A percentile compares a stretch with the other conserved stretches of the same genome.
Conservation (phyloP, 2,329 filamentous ascomycete genomes). For the Xylaria sp. region DNA sequence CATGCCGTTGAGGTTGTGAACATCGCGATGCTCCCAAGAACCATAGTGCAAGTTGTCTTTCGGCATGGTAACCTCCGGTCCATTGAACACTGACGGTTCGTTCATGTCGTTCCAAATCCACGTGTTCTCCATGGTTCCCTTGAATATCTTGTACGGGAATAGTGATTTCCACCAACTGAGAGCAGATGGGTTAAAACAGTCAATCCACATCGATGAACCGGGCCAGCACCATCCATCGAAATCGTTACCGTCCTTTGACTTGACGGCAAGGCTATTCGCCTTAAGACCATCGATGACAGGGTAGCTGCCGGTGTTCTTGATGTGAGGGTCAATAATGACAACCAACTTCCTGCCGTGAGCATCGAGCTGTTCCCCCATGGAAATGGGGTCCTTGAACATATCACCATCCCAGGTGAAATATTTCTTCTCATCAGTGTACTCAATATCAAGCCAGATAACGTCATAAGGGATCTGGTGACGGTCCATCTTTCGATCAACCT, state of each 20-base stretch:
- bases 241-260: conserved; percentile 81
- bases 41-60: conserved; percentile 93
- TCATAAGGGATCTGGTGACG: conserved; percentile 95
- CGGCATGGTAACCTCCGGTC: conserved; percentile 96
- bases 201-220: conserved; percentile 92
- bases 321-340: conserved; percentile 92
- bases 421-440: conserved; percentile 94
- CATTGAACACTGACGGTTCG: conserved; percentile 97
- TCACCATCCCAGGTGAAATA: conserved; percentile 97
- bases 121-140: conserved; percentile 77
- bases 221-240: conserved; percentile 99
- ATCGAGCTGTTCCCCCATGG: conserved; percentile 85
- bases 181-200: conserved; percentile 90
- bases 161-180: conserved; percentile 85
- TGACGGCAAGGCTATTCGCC: conserved; percentile 74
- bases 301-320: conserved; percentile 85
- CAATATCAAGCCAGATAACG: conserved; percentile 97
- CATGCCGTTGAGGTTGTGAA: conserved; percentile 94
- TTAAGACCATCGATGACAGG: conserved; percentile 73
- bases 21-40: conserved; percentile 92
- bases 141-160: conserved; percentile 84
- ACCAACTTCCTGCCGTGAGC: conserved; percentile 84
- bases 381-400: conserved; percentile 77
- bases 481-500: conserved; percentile 94
- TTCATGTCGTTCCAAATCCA: conserved; percentile 99